Evolutionary conservation across 352 stramenopile genomes (phyloP), one percentile per base, ranked within the genome.

Genomic region (Phytophthora sansomeana): DNA sequence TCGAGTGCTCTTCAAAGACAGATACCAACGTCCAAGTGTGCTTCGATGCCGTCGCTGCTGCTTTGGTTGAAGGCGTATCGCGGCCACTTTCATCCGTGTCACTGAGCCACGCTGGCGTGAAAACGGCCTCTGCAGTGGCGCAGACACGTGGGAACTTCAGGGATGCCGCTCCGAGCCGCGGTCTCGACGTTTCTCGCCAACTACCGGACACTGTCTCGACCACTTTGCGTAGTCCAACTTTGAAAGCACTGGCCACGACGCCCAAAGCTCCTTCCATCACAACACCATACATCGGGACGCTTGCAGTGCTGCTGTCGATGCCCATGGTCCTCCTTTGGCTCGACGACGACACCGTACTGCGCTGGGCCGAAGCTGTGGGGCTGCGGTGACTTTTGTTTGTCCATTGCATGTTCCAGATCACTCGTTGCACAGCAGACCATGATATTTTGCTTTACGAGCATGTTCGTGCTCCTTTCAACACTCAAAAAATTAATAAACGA

Each of bases 1-100:
- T 74, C 19, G 67, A 80, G 14, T 76, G 58, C 43, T 72, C 63
- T 16, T 43, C 69, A 8, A 57, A 58, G 17, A 32, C 36, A 9
- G 39, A 36, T 9, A 51, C 48, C 35, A 65, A 72, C 9, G 30
- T 70, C 19, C 33, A 55, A 3, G 28, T 13, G 10, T 72, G 60
- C 8, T 69, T 77, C 19, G 48, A 58, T 32, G 50, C 64, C 14
- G 17, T 76, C 28, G 57, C 63, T 46, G 8, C 46, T 35, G n/a
- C 26, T 3, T n/a, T 74, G n/a, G 30, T 39, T 5, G 30, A 38
- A 29, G 33, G 33, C 13, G 24, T 49, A 10, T 16, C 56, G 19
- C 66, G 50, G 59, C 8, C 35, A 9, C 19, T 63, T 8, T 36
- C 51, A 41, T 35, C n/a, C 21, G 13, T 17, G 21, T 8, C 47